These are phyloP conservation scores for Pleurotus platypus DNA, from an alignment of 768 basidiomycete species.

Conservation along the genomic window DNA sequence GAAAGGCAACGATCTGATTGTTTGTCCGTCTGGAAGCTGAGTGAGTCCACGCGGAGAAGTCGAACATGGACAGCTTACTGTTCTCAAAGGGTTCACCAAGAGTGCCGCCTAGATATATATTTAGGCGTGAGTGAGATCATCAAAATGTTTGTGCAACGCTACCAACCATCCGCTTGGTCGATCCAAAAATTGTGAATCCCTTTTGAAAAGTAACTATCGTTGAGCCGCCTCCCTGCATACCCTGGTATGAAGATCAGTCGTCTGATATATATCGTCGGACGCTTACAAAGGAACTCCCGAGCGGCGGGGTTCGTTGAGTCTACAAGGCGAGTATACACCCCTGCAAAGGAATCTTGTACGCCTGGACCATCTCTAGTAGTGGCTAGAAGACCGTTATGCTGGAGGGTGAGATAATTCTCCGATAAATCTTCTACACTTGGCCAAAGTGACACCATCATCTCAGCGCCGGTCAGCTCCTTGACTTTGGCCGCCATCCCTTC, in stretches of 20 bases:
- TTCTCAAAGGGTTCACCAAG: constrained; percentile 32
- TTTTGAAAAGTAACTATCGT: constrained; percentile 32
- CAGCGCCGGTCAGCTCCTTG: constrained; percentile 30
- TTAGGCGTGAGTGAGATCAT: neutral
- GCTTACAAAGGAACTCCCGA: constrained; percentile 30
- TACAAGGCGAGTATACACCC: constrained; percentile 31
- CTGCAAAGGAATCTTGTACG: constrained; percentile 29
- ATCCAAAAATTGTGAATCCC: constrained; percentile 36
- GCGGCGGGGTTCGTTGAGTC: constrained; percentile 34
- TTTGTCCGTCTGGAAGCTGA: constrained; percentile 22
- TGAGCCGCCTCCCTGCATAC: constrained; percentile 26
- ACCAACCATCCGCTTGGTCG: constrained; percentile 30
- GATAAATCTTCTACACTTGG: constrained; percentile 35
- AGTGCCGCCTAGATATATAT: constrained; percentile 22
- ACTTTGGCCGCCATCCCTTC: constrained; percentile 28
- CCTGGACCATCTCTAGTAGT: constrained; percentile 32
- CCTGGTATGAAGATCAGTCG: neutral
- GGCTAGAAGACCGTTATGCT: constrained; percentile 26
- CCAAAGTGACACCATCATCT: constrained; percentile 37
- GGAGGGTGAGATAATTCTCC: constrained; percentile 26
- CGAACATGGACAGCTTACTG: constrained; percentile 14
- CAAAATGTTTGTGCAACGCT: neutral
- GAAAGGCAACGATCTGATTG: constrained; percentile 25
- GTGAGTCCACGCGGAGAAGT: neutral
- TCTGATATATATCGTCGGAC: neutral